phyloP scores from a whole-genome alignment of 1,284 basidiomycete genomes.

The Schizophyllum commune region DNA sequence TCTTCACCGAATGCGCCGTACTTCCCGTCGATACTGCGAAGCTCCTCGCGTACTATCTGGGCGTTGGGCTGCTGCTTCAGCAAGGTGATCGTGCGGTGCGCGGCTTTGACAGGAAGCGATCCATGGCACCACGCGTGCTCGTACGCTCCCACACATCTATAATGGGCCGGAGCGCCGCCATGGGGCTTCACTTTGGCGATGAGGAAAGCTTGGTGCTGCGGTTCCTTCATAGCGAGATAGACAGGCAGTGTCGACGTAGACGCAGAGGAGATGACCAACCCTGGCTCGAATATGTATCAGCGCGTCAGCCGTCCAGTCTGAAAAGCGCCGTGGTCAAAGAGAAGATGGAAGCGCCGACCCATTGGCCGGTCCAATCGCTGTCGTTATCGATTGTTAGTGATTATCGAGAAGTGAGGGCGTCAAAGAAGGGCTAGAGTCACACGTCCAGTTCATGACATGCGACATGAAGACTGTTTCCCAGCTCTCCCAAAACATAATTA shows the following conservation, averaged over 20 bases:
- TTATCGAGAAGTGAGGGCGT: too few relatives aligned
- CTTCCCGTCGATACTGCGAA: constrained; percentile 20
- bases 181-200: constrained; percentile 25
- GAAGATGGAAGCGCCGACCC: too few relatives aligned
- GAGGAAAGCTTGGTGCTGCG: constrained; percentile 28
- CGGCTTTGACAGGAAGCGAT: constrained; percentile 20
- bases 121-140: constrained; percentile 34
- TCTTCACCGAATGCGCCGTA: constrained; percentile 13
- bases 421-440: too few relatives aligned
- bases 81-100: constrained; percentile 25
- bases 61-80: constrained; percentile 27
- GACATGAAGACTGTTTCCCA: too few relatives aligned
- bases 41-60: constrained; percentile 26
- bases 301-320: too few relatives aligned
- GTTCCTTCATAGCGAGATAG: constrained; percentile 20
- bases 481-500: too few relatives aligned
- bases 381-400: too few relatives aligned
- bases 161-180: constrained; percentile 15
- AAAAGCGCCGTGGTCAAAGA: too few relatives aligned
- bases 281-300: too few relatives aligned
- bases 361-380: too few relatives aligned
- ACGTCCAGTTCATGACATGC: too few relatives aligned
- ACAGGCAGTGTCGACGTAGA: not conserved
- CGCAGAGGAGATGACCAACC: too few relatives aligned
- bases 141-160: constrained; percentile 30